Percentiles rank a stretch among this genome's conserved stretches.
Evolutionary conservation across 1,139 yeast species (phyloP).

Genomic region (Lodderomyces beijingensis): DNA sequence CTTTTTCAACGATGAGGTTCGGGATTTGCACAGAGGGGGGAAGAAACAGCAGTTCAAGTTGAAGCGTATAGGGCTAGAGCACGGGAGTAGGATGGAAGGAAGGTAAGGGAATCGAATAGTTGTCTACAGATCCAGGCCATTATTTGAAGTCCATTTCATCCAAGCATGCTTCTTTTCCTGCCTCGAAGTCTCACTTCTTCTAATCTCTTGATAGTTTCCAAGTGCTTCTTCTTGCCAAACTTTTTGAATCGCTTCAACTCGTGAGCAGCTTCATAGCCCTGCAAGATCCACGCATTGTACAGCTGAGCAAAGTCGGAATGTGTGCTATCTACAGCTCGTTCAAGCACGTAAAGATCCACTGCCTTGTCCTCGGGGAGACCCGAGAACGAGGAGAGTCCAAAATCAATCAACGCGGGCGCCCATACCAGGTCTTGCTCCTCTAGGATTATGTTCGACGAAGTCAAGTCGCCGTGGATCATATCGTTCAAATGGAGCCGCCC

Average conservation of each 20-base stretch:
- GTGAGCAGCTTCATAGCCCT: conserved; percentile 60
- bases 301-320: conserved; percentile 69
- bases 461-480: conserved; percentile 90
- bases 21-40: too few species aligned
- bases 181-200: conserved; percentile 90
- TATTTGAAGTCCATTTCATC: too few species aligned
- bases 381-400: conserved; percentile 83
- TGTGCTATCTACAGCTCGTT: conserved; percentile 85
- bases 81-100: too few species aligned
- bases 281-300: conserved; percentile 67
- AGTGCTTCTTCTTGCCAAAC: conserved; percentile 37
- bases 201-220: conserved; percentile 59
- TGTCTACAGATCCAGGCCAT: too few species aligned
- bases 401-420: conserved; percentile 73
- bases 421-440: conserved; percentile 1
- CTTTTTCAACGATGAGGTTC: too few species aligned
- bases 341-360: conserved; percentile 90
- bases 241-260: conserved; percentile 20
- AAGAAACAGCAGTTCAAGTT: too few species aligned
- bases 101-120: too few species aligned
- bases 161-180: conserved; percentile 68
- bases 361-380: conserved; percentile 87
- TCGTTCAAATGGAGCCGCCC: conserved; percentile 73
- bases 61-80: too few species aligned
- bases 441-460: conserved; percentile 81